Base-by-base conservation (phyloP, 805 yeast genomes). In the Cyberlindnera misumaiensis region DNA sequence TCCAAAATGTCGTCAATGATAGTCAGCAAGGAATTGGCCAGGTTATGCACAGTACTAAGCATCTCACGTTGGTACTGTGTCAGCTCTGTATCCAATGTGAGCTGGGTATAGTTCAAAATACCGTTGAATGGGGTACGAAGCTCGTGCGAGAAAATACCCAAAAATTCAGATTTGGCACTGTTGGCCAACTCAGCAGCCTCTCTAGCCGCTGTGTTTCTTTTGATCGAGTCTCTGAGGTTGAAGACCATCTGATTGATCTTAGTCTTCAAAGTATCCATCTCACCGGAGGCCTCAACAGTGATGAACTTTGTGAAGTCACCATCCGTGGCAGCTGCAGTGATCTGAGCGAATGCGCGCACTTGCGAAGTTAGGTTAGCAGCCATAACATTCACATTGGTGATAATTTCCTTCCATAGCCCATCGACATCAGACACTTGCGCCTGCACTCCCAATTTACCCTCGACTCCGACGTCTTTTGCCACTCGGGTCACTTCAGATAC, bases 181-280 rank as follows among this genome's bases (percentile, higher is more conserved):
- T 86, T 86, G 5, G 95, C 95, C 50, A 85, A 68, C 56, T 86
- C 96, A 28, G 96, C 96, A 28, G 95, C 95, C 62, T 86, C 95
- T 63, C 96, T 78, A 1, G 95, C 95, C 10, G 90, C 93, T 1
- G 96, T 85, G 55, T 86, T 86, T 58, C 95, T 77, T 62, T 86
- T 94, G 58, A 86, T 86, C 4, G 93, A 83, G 56, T 86, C 96
- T 59, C 95, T 73, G 55, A 86, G 69, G 53, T 85, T 83, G 49
- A 83, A 73, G 58, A 86, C 95, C 93, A 83, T 83, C 66, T 81
- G 89, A 59, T 83, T 73, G 46, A 73, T 72, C 49, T 73, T 68
- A 11, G 72, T 73, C 47, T 70, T 69, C 42, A 77, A 53, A 0
- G 58, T 46, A 43, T 70, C 77, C 95, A 86, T 86, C 65, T 86